phyloP scores from a whole-genome alignment of 1,284 basidiomycete genomes.

The Ceratobasidium sp. region DNA sequence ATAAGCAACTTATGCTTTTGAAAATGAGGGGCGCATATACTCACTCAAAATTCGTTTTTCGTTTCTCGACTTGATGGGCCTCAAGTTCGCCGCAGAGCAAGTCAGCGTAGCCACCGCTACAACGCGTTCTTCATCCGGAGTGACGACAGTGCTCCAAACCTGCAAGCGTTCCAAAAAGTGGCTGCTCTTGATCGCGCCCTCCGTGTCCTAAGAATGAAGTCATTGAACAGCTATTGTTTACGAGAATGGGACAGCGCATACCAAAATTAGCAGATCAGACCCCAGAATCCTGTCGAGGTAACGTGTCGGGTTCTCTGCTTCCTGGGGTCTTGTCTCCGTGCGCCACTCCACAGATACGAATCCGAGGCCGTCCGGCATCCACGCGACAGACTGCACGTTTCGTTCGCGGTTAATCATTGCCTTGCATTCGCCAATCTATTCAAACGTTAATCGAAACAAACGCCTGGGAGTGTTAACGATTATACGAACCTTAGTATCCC shows the following conservation, averaged over 20 bases:
- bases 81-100: constrained; percentile 70
- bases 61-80: constrained; percentile 77
- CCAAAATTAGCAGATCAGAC: constrained; percentile 53
- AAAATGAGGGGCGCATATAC: constrained; percentile 50
- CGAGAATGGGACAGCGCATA: not conserved
- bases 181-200: constrained; percentile 60
- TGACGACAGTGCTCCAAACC: constrained; percentile 66
- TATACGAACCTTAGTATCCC: constrained; percentile 29
- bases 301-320: constrained; percentile 19
- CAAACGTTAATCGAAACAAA: too few relatives aligned
- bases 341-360: constrained; percentile 47
- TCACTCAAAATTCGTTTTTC: constrained; percentile 82
- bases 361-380: constrained; percentile 76
- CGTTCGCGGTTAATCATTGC: constrained; percentile 73
- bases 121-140: constrained; percentile 75
- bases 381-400: constrained; percentile 75
- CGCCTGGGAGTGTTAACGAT: not conserved
- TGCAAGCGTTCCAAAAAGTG: constrained; percentile 65
- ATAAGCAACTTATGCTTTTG: too few relatives aligned
- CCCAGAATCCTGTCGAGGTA: constrained; percentile 31
- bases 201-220: constrained; percentile 74
- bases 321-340: not conserved
- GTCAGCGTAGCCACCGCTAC: constrained; percentile 78
- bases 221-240: too few relatives aligned
- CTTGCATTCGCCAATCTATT: constrained; percentile 78